These are phyloP conservation scores for Oryza punctata DNA, from an alignment of 176 grass and related monocot species.

Conservation along the genomic window DNA sequence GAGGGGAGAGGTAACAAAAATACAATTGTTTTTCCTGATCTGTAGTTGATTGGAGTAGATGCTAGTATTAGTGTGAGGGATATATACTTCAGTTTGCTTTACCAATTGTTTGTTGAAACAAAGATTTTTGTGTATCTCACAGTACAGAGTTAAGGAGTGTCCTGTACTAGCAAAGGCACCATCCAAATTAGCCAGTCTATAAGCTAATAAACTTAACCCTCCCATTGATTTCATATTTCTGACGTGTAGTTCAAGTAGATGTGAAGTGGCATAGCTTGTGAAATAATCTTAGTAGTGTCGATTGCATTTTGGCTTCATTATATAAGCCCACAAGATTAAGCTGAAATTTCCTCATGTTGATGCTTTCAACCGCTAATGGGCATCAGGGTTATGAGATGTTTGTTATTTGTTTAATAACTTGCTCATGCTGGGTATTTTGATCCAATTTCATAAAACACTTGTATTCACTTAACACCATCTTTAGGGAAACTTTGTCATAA, in stretches of 20 bases:
- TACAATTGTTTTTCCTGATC: background rate
- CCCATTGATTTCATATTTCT: constrained; percentile 21
- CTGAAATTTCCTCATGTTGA: constrained; percentile 9
- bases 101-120: background rate
- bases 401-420: constrained; percentile 1
- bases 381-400: constrained; percentile 5
- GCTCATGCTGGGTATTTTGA: background rate
- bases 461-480: too few species aligned
- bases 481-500: background rate
- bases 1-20: constrained; percentile 89
- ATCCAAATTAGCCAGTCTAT: background rate
- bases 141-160: background rate
- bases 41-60: background rate
- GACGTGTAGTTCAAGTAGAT: background rate
- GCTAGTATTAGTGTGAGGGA: background rate
- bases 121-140: background rate
- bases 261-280: background rate
- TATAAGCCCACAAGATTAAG: constrained; percentile 14
- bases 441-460: too few species aligned
- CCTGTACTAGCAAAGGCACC: background rate
- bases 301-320: constrained; percentile 7
- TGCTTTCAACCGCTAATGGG: background rate
- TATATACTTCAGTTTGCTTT: background rate
- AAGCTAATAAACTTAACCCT: background rate
- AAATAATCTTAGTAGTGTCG: background rate